phyloP scores from a whole-genome alignment of 176 grass and related monocot species.

The Canna indica region DNA sequence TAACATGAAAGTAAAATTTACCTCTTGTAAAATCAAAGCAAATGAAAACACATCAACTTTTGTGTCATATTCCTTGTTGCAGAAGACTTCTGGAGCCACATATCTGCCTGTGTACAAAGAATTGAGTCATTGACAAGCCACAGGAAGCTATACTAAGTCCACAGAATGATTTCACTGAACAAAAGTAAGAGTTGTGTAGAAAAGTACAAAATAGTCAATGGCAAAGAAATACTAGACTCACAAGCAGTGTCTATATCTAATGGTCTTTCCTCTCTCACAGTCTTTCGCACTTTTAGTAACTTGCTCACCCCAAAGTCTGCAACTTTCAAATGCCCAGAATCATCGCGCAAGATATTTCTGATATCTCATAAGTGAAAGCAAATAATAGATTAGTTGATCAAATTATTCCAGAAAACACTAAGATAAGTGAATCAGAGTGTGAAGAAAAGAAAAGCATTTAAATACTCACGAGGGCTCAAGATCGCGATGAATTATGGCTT shows the following conservation, averaged over 20 bases:
- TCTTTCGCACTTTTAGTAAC: conserved; percentile 74
- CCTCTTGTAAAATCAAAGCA: conserved; percentile 92
- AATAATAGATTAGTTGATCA: neutral
- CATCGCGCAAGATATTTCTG: conserved; percentile 93
- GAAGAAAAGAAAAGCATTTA: conserved; percentile 5
- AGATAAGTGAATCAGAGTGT: neutral
- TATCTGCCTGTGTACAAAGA: conserved; percentile 61
- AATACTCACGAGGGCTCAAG: conserved; percentile 95
- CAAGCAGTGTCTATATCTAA: conserved; percentile 58
- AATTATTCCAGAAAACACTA: neutral
- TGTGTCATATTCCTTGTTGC: conserved; percentile 81
- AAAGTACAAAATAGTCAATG: neutral
- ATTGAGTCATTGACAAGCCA: neutral
- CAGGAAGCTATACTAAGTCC: neutral
- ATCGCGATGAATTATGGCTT: conserved; percentile 93
- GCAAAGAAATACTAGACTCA: conserved; percentile 26
- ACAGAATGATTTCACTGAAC: neutral
- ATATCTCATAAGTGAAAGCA: conserved; percentile 39
- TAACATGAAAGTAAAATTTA: conserved; percentile 16
- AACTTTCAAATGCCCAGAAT: conserved; percentile 91
- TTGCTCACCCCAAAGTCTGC: conserved; percentile 96
- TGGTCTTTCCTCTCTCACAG: conserved; percentile 66
- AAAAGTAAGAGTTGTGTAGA: neutral
- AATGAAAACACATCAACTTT: conserved; percentile 99
- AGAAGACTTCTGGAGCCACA: conserved; percentile 76